Conservation (phyloP, 2,329 filamentous ascomycete genomes). For the Monosporascus sp. region DNA sequence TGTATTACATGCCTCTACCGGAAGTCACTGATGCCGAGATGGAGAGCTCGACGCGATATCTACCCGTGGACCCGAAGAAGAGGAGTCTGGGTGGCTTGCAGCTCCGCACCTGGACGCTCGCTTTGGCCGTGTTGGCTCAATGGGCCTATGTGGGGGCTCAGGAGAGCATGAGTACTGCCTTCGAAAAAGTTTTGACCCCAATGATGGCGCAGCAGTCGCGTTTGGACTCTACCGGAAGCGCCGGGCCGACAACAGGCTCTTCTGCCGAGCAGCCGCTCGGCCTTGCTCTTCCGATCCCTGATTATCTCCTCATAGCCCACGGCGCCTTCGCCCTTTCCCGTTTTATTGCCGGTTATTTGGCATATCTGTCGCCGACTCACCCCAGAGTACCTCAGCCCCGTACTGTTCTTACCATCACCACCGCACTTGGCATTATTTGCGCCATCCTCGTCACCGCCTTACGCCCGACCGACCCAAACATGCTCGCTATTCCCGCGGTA, state of each 20-base stretch:
- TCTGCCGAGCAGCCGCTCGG: conserved; percentile 32
- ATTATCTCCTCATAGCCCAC: conserved; percentile 69
- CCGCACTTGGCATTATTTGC: conserved; percentile 55
- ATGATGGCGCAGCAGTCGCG: conserved; percentile 12
- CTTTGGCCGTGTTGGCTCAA: conserved; percentile 68
- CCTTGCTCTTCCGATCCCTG: conserved; percentile 50
- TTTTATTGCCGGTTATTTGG: conserved; percentile 61
- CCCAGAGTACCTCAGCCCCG: conserved; percentile 57
- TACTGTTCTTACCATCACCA: conserved; percentile 62
- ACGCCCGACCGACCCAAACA: conserved; percentile 38
- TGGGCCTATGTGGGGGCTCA: conserved; percentile 77
- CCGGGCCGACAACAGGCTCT: conserved; percentile 36
- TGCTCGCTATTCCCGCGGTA: conserved; percentile 55
- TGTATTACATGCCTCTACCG: conserved; percentile 63
- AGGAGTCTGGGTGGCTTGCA: conserved; percentile 45
- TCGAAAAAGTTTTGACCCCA: conserved; percentile 45
- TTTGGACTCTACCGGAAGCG: conserved; percentile 16
- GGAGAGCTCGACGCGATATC: conserved; percentile 39
- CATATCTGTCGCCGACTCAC: conserved; percentile 48
- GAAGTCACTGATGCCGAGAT: conserved; percentile 55
- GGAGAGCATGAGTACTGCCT: conserved; percentile 58
- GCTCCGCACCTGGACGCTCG: conserved; percentile 53
- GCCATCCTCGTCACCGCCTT: conserved; percentile 44
- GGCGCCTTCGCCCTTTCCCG: conserved; percentile 68
- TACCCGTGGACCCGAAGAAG: conserved; percentile 47